Evolutionary conservation across 2,329 filamentous ascomycete genomes (phyloP).

Genomic region (Hirsutella minnesotensis): DNA sequence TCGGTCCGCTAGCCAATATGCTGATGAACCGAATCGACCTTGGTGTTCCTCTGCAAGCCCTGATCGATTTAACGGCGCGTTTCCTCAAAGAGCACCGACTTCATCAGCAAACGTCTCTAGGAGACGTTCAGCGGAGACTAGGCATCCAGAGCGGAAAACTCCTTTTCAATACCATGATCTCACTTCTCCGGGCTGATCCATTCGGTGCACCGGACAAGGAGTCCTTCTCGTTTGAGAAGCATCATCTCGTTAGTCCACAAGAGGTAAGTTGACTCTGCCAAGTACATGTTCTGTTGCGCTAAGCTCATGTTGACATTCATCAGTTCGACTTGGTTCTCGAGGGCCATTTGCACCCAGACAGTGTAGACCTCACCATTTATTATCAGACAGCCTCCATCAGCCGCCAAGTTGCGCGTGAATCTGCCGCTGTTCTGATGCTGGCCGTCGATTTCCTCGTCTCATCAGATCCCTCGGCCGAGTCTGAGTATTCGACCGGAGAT

Average conservation of each 20-base stretch:
- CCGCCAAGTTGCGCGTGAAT: background rate
- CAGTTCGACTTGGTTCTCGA: background rate
- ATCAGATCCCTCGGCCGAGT: background rate
- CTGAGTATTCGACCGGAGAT: background rate
- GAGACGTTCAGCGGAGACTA: background rate
- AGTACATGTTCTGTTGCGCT: background rate
- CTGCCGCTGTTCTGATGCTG: background rate
- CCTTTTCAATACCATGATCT: background rate
- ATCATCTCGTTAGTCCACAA: background rate
- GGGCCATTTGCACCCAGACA: background rate
- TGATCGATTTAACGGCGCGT: background rate
- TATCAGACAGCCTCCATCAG: background rate
- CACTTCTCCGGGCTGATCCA: background rate
- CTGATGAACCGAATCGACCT: background rate
- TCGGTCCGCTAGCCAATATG: background rate
- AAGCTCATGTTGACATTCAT: background rate
- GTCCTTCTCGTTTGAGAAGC: background rate
- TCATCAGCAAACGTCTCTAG: background rate
- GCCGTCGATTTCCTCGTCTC: background rate
- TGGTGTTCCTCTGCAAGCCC: background rate
- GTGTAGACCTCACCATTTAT: background rate
- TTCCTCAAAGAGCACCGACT: background rate
- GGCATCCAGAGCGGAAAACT: background rate
- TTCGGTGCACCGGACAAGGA: background rate
- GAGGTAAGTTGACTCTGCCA: background rate